Evolutionary conservation across 805 yeast genomes (phyloP).

Genomic region (Teunomyces panamensis): DNA sequence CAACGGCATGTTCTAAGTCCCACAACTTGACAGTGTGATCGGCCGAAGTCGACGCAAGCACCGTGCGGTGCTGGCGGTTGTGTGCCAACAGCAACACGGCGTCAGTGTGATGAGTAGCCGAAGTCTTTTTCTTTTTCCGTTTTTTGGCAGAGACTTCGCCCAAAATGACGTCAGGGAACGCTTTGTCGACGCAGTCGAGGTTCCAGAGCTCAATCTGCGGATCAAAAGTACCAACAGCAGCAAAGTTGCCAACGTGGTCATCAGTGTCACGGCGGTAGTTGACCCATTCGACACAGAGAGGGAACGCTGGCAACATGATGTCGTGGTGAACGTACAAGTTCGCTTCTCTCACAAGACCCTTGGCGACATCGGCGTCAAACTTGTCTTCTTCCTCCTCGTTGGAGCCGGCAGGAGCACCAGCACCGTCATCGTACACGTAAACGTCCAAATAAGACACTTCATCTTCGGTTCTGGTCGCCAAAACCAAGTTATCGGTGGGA

Average conservation of each 20-base stretch:
- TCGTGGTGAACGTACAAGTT: constrained; percentile 93
- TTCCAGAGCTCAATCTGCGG: constrained; percentile 98
- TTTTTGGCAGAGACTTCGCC: constrained; percentile 67
- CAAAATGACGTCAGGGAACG: constrained; percentile 89
- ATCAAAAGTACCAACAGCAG: constrained; percentile 95
- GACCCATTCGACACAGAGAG: constrained; percentile 94
- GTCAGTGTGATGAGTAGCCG: constrained; percentile 82
- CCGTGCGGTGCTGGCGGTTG: constrained; percentile 75
- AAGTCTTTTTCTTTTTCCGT: constrained; percentile 47
- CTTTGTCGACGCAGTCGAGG: constrained; percentile 85
- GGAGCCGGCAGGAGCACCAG: constrained; percentile 71
- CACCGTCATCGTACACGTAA: constrained; percentile 91
- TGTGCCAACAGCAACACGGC: constrained; percentile 87
- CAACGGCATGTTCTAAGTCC: constrained; percentile 77
- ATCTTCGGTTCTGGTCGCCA: constrained; percentile 95
- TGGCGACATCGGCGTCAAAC: constrained; percentile 69
- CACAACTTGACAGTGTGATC: constrained; percentile 92
- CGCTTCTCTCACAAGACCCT: constrained; percentile 68
- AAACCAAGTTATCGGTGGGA: constrained; percentile 84
- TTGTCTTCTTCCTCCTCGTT: constrained; percentile 68
- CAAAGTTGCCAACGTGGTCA: constrained; percentile 75
- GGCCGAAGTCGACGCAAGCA: constrained; percentile 92
- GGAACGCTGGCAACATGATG: constrained; percentile 94
- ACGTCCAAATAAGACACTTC: constrained; percentile 90
- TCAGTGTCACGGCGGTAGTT: constrained; percentile 50